Base-by-base conservation (phyloP, 768 basidiomycete species). In the Chalciporus piperatus region DNA sequence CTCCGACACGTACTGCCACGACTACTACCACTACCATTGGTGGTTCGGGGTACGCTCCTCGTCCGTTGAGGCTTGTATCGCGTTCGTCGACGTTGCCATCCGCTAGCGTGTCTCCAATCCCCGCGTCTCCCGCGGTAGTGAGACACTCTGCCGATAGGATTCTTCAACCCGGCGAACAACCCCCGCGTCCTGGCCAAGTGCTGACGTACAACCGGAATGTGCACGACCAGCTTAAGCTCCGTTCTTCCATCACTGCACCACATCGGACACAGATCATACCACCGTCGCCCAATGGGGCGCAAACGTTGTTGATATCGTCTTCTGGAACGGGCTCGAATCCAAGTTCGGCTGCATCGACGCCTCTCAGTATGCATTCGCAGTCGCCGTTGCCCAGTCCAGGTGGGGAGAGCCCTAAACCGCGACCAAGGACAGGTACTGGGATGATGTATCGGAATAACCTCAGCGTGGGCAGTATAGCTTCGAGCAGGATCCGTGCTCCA, bases 401-500 rank as follows among this genome's bases (percentile, higher is more conserved):
- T 37, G 54, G 45, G 17, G 66, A 63, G 30, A 25, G 59, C 44
- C 57, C 61, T 4, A 68, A 72, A 14, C 81, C 80, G 17, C 77
- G 70, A 55, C 83, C 85, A 10, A 67, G 85, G 25, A 85, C 79
- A 10, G 84, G 84, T 6, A 83, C 84, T 11, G 84, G 84, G n/a
- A 87, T 87, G 84, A 68, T 73, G 33, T 87, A 87, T 59, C 73
- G 79, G 41, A 79, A 71, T 33, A 67, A 63, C 28, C 28, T 66
- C 44, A 51, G 51, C 30, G 52, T 51, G 19, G 45, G 40, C 14
- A 41, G 60, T 25, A 46, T 42, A 12, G 43, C 73, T 65, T 66
- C 73, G 63, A 61, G 59, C 13, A 66, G 61, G 16, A 79, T 78
- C 69, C 74, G 70, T 12, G 72, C 72, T 9, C 64, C 68, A 3